Conservation (phyloP, 768 basidiomycete species). For the Collybia sordida region DNA sequence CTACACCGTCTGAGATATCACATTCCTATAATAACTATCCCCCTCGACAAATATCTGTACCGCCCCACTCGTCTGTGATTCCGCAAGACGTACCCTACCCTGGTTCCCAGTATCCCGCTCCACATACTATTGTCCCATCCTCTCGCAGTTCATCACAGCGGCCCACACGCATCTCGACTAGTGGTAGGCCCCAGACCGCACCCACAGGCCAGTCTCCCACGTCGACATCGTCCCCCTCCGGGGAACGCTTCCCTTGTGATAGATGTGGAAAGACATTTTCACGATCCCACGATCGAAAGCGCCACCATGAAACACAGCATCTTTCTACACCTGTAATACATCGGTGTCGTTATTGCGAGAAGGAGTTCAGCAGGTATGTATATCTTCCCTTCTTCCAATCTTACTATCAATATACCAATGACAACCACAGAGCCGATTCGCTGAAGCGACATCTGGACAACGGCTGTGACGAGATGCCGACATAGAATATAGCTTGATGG, state of each 20-base stretch:
- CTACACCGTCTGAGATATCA: constrained; percentile 46
- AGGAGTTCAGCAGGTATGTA: constrained; percentile 71
- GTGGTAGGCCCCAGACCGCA: constrained; percentile 35
- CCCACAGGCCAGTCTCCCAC: constrained; percentile 34
- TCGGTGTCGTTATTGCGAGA: constrained; percentile 70
- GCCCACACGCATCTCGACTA: constrained; percentile 37
- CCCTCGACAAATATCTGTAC: constrained; percentile 19
- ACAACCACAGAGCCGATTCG: constrained; percentile 35
- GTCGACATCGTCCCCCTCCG: constrained; percentile 38
- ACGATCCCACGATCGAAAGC: constrained; percentile 77
- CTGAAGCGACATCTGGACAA: constrained; percentile 83
- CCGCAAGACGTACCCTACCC: constrained; percentile 17
- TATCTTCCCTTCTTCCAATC: neutral
- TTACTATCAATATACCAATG: constrained; percentile 9
- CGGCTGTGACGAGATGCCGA: constrained; percentile 39
- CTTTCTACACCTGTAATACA: constrained; percentile 62
- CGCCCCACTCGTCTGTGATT: constrained; percentile 19
- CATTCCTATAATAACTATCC: constrained; percentile 29
- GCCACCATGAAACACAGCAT: constrained; percentile 80
- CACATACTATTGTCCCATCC: constrained; percentile 28
- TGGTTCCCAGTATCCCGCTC: constrained; percentile 17
- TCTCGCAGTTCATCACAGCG: constrained; percentile 29
- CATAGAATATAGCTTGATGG: neutral
- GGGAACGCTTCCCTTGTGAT: constrained; percentile 71
- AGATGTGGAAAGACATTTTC: constrained; percentile 80